These are phyloP conservation scores for Nigrospora oryzae DNA, from an alignment of 2,329 filamentous ascomycete species.

Conservation along the genomic window DNA sequence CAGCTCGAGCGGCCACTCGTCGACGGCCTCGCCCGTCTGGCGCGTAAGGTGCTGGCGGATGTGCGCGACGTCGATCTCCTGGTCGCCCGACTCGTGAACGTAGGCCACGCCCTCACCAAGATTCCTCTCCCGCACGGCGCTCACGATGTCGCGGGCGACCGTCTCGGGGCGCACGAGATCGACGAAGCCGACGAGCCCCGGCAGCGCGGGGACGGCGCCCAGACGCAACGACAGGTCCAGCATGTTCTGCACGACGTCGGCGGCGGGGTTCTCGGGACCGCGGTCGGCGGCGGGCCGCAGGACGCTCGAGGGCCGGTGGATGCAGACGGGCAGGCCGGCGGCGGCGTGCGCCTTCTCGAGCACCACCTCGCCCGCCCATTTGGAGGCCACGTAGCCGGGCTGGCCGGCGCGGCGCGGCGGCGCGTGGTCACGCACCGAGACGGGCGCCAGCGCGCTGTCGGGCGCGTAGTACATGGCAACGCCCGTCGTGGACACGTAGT, in stretches of 20 bases:
- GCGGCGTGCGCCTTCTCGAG: neutral
- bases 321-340: neutral
- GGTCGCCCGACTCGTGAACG: neutral
- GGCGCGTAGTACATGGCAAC: neutral
- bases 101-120: neutral
- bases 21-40: neutral
- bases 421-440: neutral
- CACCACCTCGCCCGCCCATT: neutral
- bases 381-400: too few relatives aligned
- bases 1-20: neutral
- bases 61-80: neutral
- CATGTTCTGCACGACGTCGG: neutral
- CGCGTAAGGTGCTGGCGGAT: neutral
- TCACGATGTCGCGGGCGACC: neutral
- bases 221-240: neutral
- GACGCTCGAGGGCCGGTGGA: neutral
- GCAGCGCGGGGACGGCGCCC: neutral
- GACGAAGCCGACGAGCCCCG: neutral
- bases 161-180: neutral
- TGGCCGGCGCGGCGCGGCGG: neutral
- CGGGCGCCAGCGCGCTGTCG: neutral
- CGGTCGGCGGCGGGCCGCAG: neutral
- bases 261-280: neutral
- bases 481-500: slow-evolving; percentile 14
- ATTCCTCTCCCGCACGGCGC: neutral